phyloP scores from a whole-genome alignment of 306 rosid species.

The Heteromeles arbutifolia region DNA sequence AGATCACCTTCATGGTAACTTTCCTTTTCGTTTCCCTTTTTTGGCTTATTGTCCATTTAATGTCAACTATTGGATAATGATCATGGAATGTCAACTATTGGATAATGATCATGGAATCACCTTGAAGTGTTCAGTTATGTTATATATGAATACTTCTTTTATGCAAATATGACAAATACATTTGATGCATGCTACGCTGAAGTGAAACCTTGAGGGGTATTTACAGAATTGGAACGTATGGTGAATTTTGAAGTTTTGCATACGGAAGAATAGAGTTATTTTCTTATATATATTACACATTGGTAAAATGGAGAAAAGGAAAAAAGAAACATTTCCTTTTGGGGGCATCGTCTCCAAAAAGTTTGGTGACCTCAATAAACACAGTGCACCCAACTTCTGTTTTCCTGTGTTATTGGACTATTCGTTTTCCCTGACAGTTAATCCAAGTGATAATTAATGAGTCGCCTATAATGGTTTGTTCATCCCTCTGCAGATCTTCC shows the following conservation, averaged over 20 bases:
- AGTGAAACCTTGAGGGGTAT: neutral
- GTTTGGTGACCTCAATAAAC: neutral
- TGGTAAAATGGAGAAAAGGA: neutral
- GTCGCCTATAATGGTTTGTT: neutral
- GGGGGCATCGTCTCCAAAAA: neutral
- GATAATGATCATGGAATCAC: neutral
- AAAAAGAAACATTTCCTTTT: neutral
- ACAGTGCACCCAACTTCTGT: neutral
- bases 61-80: too few relatives aligned
- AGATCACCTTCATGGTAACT: constrained; percentile 81
- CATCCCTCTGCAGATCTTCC: constrained; percentile 56
- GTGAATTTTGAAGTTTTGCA: neutral
- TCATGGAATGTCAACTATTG: neutral
- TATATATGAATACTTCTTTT: neutral
- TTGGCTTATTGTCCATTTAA: neutral
- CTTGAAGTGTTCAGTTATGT: neutral
- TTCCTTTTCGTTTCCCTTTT: neutral
- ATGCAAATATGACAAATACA: neutral
- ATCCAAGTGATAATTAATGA: neutral
- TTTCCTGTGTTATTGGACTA: neutral
- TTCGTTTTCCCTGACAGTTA: neutral
- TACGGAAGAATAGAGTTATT: neutral
- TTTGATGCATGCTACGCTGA: neutral
- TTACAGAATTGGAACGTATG: neutral
- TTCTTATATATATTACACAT: neutral